Percentiles rank a stretch among this genome's conserved stretches.
Conservation (phyloP, 2,329 filamentous ascomycete species). For the Metarhizium sp. region DNA sequence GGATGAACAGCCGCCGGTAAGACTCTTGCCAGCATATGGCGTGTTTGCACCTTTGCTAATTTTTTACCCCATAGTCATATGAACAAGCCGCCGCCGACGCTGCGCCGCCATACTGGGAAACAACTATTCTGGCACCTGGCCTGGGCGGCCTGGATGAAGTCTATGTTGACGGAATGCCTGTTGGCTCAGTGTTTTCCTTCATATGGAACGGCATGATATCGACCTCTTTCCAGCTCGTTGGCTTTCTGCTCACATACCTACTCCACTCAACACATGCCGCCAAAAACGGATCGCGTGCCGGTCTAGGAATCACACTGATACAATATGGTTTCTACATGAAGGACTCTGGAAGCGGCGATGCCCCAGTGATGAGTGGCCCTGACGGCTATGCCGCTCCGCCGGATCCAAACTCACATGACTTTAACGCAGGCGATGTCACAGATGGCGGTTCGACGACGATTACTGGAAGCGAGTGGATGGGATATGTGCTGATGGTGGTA, state of each 20-base stretch:
- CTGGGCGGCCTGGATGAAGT: conserved; percentile 88
- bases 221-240: conserved; percentile 93
- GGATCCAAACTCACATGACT: conserved; percentile 85
- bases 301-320: conserved; percentile 87
- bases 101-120: conserved; percentile 98
- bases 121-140: conserved; percentile 89
- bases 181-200: conserved; percentile 79
- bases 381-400: conserved; percentile 60
- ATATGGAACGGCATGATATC: conserved; percentile 94
- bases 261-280: conserved; percentile 96
- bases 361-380: conserved; percentile 35
- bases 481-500: conserved; percentile 90
- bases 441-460: conserved; percentile 45
- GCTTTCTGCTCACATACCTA: conserved; percentile 95
- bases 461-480: conserved; percentile 74
- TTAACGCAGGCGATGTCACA: conserved; percentile 63
- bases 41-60: conserved; percentile 21
- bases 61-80: conserved; percentile 57
- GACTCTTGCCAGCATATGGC: conserved; percentile 25
- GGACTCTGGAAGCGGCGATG: conserved; percentile 37
- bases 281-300: conserved; percentile 92
- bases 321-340: conserved; percentile 98
- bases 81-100: conserved; percentile 96
- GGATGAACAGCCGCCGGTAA: conserved; percentile 87
- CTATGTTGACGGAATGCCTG: conserved; percentile 91